phyloP scores from a whole-genome alignment of 2,329 filamentous ascomycete species.

The Fusarium coicis region DNA sequence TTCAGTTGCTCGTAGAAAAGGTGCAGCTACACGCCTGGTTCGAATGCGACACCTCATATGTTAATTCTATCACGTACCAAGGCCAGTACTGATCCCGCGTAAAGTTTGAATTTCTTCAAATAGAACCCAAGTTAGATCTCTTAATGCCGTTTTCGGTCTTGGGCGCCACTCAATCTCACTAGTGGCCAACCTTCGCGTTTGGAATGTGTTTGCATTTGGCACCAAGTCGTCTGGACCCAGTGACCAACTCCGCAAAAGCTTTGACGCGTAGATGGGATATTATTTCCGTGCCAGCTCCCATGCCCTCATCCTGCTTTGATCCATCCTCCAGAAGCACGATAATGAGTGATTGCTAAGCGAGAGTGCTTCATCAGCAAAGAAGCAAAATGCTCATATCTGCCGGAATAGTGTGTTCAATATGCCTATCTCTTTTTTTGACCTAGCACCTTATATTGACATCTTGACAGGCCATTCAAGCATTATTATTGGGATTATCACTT shows the following conservation, averaged over 20 bases:
- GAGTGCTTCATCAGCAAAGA: neutral
- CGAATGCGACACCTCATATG: no score
- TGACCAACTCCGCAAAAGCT: neutral
- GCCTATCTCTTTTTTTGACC: neutral
- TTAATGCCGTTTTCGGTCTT: no score
- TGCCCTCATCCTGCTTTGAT: neutral
- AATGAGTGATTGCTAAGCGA: neutral
- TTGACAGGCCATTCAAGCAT: neutral
- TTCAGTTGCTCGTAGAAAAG: no score
- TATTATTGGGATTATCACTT: neutral
- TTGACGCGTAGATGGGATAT: neutral
- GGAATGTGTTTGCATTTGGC: neutral
- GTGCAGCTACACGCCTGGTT: no score
- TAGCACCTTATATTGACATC: neutral
- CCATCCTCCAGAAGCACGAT: neutral
- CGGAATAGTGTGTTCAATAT: neutral
- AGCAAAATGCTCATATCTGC: neutral
- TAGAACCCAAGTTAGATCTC: no score
- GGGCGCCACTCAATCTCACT: neutral
- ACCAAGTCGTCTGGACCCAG: neutral
- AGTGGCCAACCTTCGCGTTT: neutral
- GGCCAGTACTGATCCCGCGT: no score
- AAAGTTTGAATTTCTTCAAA: no score
- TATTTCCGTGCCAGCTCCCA: neutral
- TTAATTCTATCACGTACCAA: no score